Evolutionary conservation across 1,139 yeast genomes (phyloP), one percentile per base, ranked within the genome.

Genomic region (Magnusiomyces tetraspermus): DNA sequence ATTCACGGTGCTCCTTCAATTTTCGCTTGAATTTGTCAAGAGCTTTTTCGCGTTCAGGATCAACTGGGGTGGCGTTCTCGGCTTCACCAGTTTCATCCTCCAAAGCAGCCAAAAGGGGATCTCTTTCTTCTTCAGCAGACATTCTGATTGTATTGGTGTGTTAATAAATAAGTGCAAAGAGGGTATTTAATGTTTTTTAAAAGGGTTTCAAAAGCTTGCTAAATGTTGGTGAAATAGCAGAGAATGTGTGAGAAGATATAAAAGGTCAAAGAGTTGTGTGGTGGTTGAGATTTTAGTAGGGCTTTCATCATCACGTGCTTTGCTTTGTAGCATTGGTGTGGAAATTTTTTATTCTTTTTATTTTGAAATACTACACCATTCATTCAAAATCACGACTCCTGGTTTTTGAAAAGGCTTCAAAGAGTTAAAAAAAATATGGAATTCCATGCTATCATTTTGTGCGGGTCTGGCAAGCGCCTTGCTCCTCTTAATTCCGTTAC

Each of bases 1-100:
- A 89, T 65, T 88, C 88, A 65, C 96, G 80, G 70, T 94, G 98
- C 64, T 92, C 97, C 61, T 87, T 76, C 62, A 92, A 76, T 71
- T 88, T 90, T 67, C 82, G 85, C 68, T 89, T 89, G 71, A 87
- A 86, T 59, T 82, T 86, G 48, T 77, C 74, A 59, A 92, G 71
- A 22, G 97, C 96, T 61, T 82, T 78, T 58, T 83, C 85, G 62
- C 95, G 80, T 62, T 89, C 96, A 43, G 80, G 82, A 60, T 83
- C 90, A 43, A 71, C 77, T 36, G 60, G 58, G 48, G 60, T 51
- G 1, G 51, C 50, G 8, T 49, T 44, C n/a, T 51, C 57, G 6
- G 51, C 53, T 5, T 46, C 54, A 30, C 55, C 58, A 31, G 63
- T 60, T 30, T 63, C 66, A 43, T 61, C 67, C 50, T 64, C 63